A percentile compares a stretch with the other conserved stretches of the same genome.
phyloP scores from a whole-genome alignment of 1,284 basidiomycete species.

The Malassezia globosa region DNA sequence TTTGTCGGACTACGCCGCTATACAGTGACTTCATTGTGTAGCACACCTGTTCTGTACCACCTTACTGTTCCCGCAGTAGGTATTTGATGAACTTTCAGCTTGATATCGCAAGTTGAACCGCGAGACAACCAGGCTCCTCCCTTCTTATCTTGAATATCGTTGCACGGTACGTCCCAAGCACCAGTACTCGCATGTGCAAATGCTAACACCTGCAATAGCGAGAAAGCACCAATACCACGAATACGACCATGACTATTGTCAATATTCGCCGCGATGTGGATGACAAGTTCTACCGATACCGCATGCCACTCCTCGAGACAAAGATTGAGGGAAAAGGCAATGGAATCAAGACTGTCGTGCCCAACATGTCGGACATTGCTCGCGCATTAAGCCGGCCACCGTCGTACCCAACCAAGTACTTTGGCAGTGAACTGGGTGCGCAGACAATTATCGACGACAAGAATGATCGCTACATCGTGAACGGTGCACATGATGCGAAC shows the following conservation, averaged over 20 bases:
- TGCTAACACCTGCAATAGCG: too few relatives aligned
- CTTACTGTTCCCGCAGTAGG: too few relatives aligned
- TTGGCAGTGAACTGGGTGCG: slow-evolving; percentile 94
- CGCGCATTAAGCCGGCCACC: slow-evolving; percentile 88
- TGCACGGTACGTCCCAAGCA: too few relatives aligned
- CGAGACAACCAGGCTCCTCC: too few relatives aligned
- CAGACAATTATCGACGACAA: slow-evolving; percentile 94
- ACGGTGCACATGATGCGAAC: slow-evolving; percentile 83
- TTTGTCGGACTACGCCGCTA: too few relatives aligned
- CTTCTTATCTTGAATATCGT: too few relatives aligned
- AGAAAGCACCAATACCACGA: too few relatives aligned
- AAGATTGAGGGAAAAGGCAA: slow-evolving; percentile 99
- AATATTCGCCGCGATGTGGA: slow-evolving; percentile 99
- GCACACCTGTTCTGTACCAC: too few relatives aligned
- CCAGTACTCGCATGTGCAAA: too few relatives aligned
- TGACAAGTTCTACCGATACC: slow-evolving; percentile 53
- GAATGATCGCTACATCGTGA: slow-evolving; percentile 96
- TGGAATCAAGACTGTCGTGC: slow-evolving; percentile 77
- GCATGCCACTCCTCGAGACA: slow-evolving; percentile 83
- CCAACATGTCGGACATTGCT: slow-evolving; percentile 95
- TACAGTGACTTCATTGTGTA: too few relatives aligned
- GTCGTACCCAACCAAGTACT: slow-evolving; percentile 93
- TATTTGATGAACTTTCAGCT: too few relatives aligned
- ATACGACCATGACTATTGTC: slow-evolving; percentile 65
- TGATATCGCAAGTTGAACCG: too few relatives aligned